These are phyloP conservation scores for Haberlea rhodopensis DNA, from an alignment of 257 asterid species.

Conservation along the genomic window DNA sequence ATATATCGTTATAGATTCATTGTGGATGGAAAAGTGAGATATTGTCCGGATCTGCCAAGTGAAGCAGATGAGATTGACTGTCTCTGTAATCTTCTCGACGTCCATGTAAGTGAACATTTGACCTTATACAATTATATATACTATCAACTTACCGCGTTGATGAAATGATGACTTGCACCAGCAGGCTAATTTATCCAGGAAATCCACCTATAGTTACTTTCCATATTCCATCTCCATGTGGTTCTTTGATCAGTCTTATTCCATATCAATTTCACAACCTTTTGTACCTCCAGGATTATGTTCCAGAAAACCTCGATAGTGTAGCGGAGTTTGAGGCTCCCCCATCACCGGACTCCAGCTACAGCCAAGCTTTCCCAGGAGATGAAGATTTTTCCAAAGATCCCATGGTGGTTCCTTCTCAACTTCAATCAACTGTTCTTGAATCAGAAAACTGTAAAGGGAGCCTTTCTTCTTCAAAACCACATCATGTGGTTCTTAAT, in stretches of 20 bases:
- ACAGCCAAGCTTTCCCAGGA: conserved; percentile 48
- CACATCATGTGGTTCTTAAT: conserved; percentile 83
- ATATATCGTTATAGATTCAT: conserved; percentile 69
- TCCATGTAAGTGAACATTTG: conserved; percentile 52
- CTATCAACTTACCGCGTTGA: not conserved
- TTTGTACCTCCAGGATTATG: conserved; percentile 72
- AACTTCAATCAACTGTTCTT: conserved; percentile 55
- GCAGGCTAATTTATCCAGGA: not conserved
- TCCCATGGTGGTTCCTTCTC: conserved; percentile 68
- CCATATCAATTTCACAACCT: not conserved
- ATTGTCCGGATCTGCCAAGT: conserved; percentile 71
- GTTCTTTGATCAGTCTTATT: not conserved
- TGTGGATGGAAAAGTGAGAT: conserved; percentile 74
- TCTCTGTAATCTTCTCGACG: conserved; percentile 76
- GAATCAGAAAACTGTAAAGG: conserved; percentile 43
- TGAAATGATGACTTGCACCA: not conserved
- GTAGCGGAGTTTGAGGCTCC: conserved; percentile 85
- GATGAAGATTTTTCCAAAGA: conserved; percentile 86
- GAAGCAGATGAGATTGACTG: conserved; percentile 66
- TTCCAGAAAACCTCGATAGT: conserved; percentile 76
- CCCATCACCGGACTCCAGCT: conserved; percentile 82
- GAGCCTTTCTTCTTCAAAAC: conserved; percentile 41
- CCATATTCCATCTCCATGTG: not conserved
- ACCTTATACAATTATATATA: conserved; percentile 8
- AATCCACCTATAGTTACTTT: not conserved